Conservation (phyloP, 495 filamentous ascomycete genomes). For the Hyaloscypha hepaticicola region DNA sequence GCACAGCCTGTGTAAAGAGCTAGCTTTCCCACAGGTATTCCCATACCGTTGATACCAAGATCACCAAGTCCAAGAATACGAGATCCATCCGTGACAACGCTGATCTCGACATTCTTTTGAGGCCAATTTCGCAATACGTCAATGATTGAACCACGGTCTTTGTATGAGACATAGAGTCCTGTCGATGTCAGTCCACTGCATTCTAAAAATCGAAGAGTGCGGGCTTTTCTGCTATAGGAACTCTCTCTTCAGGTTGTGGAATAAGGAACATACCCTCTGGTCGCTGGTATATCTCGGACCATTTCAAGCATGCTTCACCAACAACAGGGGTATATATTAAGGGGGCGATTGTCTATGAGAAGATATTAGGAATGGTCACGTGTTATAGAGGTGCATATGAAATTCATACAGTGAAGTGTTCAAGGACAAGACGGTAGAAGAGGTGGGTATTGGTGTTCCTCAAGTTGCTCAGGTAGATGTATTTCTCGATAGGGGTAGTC, state of each 20-base stretch:
- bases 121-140: slow-evolving; percentile 77
- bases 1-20: slow-evolving; percentile 76
- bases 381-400: slow-evolving; percentile 19
- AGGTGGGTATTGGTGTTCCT: slow-evolving; percentile 75
- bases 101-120: slow-evolving; percentile 70
- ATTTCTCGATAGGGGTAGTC: slow-evolving; percentile 70
- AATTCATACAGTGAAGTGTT: slow-evolving; percentile 63
- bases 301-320: slow-evolving; percentile 76
- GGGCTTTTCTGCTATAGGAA: neutral
- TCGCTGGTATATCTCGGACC: slow-evolving; percentile 80
- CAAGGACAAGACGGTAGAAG: slow-evolving; percentile 72
- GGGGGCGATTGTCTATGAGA: slow-evolving; percentile 53
- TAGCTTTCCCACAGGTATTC: slow-evolving; percentile 78
- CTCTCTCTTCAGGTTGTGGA: neutral
- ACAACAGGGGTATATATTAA: slow-evolving; percentile 82
- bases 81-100: slow-evolving; percentile 77
- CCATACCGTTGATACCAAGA: slow-evolving; percentile 81
- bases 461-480: slow-evolving; percentile 71
- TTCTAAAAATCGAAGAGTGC: neutral
- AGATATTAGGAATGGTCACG: slow-evolving; percentile 17
- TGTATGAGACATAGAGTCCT: slow-evolving; percentile 75
- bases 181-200: slow-evolving; percentile 4
- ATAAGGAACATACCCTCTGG: slow-evolving; percentile 57
- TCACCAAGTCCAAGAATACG: slow-evolving; percentile 79
- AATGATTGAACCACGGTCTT: slow-evolving; percentile 70